Conservation (phyloP, 2,329 filamentous ascomycete genomes). For the Botrytis elliptica region DNA sequence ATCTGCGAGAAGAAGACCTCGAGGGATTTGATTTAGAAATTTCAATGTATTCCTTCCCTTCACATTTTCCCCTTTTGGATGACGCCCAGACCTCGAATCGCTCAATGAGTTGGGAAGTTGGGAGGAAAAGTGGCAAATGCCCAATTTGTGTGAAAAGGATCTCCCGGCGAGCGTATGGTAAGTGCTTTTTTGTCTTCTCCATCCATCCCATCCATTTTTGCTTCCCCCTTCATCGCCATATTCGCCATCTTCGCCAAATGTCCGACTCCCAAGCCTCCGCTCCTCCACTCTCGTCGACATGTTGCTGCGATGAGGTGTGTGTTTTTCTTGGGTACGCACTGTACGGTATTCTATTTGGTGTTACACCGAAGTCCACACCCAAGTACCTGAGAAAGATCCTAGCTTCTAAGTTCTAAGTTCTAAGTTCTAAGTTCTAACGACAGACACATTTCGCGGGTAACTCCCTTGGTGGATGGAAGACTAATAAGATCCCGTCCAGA, state of each 20-base stretch:
- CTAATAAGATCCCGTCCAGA: background rate
- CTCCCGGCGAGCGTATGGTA: constrained; percentile 17
- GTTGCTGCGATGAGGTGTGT: background rate
- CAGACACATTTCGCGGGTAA: constrained; percentile 7
- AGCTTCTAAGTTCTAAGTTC: background rate
- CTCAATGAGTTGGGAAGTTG: background rate
- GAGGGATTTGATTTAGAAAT: constrained; percentile 3
- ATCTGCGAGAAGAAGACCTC: background rate
- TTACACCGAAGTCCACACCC: background rate
- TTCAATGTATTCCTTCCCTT: background rate
- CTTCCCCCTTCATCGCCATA: background rate
- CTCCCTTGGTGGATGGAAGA: background rate
- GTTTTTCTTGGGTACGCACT: background rate
- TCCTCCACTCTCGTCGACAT: background rate
- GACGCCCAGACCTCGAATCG: background rate
- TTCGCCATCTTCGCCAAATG: background rate
- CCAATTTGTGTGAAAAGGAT: constrained; percentile 6
- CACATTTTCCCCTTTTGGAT: background rate
- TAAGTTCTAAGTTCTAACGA: background rate
- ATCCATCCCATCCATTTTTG: background rate
- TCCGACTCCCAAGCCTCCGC: background rate
- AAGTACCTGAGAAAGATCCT: constrained; percentile 1
- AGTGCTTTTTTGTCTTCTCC: background rate
- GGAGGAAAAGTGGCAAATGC: background rate
- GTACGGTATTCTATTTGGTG: background rate